Percentiles rank a stretch among this genome's conserved stretches.
Conservation (phyloP, 257 asterid genomes). For the Echium plantagineum region DNA sequence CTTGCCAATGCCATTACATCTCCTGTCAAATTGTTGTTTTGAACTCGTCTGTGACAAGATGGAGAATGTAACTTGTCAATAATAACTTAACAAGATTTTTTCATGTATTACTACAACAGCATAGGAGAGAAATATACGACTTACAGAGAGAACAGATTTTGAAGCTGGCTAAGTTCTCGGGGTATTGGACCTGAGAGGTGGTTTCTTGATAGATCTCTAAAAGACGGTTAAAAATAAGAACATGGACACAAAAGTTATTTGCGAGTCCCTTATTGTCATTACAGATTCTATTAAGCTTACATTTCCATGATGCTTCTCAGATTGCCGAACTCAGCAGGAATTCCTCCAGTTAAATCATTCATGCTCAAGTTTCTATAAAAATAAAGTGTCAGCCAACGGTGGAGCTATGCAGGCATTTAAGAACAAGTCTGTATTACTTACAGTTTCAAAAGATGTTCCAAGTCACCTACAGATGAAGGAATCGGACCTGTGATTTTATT, state of each 20-base stretch:
- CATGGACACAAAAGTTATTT: neutral
- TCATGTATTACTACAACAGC: neutral
- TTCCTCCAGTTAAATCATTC: slow-evolving; percentile 47
- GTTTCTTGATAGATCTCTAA: slow-evolving; percentile 80
- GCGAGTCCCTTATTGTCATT: neutral
- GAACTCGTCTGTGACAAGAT: slow-evolving; percentile 41
- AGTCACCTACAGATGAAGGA: slow-evolving; percentile 86
- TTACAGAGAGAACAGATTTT: slow-evolving; percentile 71
- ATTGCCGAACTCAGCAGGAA: slow-evolving; percentile 91
- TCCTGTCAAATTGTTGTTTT: slow-evolving; percentile 78
- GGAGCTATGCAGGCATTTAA: neutral
- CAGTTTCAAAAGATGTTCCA: slow-evolving; percentile 96
- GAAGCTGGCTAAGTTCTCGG: slow-evolving; percentile 80
- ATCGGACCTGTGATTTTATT: slow-evolving; percentile 60
- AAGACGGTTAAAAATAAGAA: neutral
- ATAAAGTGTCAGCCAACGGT: neutral
- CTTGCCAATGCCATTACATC: slow-evolving; percentile 55
- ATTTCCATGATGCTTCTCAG: slow-evolving; percentile 84
- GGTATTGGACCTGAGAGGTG: slow-evolving; percentile 78
- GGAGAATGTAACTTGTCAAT: too few relatives aligned
- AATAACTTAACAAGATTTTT: neutral
- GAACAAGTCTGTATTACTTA: slow-evolving; percentile 20
- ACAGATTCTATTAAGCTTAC: slow-evolving; percentile 28
- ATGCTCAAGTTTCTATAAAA: slow-evolving; percentile 61
- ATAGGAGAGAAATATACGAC: slow-evolving; percentile 9